A percentile compares a stretch with the other conserved stretches of the same genome.
Conservation (phyloP, 2,329 filamentous ascomycete genomes). For the Fusarium zealandicum region DNA sequence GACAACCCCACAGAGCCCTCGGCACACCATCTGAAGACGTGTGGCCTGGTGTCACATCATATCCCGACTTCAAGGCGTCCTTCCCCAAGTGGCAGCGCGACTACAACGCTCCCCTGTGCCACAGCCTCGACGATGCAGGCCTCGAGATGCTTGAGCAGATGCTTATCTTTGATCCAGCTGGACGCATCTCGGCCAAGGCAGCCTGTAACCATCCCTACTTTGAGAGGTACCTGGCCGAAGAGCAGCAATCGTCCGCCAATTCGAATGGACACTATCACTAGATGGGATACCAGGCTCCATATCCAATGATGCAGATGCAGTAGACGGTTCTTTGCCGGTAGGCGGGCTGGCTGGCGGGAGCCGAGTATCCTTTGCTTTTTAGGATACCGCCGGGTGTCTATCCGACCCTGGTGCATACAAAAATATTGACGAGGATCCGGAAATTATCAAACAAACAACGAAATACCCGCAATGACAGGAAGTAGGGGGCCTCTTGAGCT, state of each 20-base stretch:
- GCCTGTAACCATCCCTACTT: slow-evolving; percentile 88
- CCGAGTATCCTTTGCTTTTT: slow-evolving; percentile 20
- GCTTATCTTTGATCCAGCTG: slow-evolving; percentile 86
- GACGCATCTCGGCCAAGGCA: slow-evolving; percentile 88
- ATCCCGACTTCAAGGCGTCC: slow-evolving; percentile 90
- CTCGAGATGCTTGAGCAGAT: slow-evolving; percentile 73
- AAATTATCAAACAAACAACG: slow-evolving; percentile 9
- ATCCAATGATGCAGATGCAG: slow-evolving; percentile 32
- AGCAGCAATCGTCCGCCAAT: slow-evolving; percentile 40
- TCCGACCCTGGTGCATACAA: slow-evolving; percentile 3
- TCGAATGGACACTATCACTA: slow-evolving; percentile 50
- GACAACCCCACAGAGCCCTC: slow-evolving; percentile 62
- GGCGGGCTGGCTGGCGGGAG: slow-evolving; percentile 2
- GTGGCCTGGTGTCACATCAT: slow-evolving; percentile 93
- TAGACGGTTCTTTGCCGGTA: slow-evolving; percentile 14
- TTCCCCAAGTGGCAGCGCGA: slow-evolving; percentile 91
- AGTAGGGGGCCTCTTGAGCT: slow-evolving; percentile 6
- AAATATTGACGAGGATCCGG: slow-evolving; percentile 6
- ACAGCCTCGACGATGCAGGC: slow-evolving; percentile 74
- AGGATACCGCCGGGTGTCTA: slow-evolving; percentile 17
- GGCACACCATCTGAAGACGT: slow-evolving; percentile 82
- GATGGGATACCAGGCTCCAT: slow-evolving; percentile 38
- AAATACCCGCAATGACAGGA: not conserved
- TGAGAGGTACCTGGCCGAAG: slow-evolving; percentile 48
- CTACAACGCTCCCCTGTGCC: slow-evolving; percentile 69